Evolutionary conservation across 768 basidiomycete species (phyloP).

Genomic region (Collybiopsis luxurians): DNA sequence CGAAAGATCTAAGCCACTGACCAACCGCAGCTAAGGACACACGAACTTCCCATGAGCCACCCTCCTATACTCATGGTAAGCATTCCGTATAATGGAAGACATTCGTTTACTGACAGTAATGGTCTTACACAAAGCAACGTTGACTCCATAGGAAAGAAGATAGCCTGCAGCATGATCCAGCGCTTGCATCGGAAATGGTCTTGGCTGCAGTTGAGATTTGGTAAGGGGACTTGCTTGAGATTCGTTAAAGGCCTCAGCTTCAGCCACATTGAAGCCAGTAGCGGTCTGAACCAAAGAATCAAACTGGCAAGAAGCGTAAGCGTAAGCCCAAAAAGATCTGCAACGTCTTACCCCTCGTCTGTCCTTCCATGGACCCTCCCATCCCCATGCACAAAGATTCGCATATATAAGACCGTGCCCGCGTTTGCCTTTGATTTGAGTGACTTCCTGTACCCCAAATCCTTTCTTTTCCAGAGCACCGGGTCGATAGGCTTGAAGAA

Average conservation of each 20-base stretch:
- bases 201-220: constrained; percentile 10
- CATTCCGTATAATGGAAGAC: not conserved
- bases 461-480: constrained; percentile 45
- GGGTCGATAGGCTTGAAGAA: constrained; percentile 61
- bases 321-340: not conserved
- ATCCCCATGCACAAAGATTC: constrained; percentile 53
- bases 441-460: constrained; percentile 42
- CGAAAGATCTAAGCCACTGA: constrained; percentile 55
- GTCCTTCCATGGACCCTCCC: constrained; percentile 54
- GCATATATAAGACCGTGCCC: constrained; percentile 53
- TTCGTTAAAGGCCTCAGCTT: constrained; percentile 44
- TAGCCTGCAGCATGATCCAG: constrained; percentile 61
- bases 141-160: constrained; percentile 56
- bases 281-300: constrained; percentile 66
- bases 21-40: constrained; percentile 58
- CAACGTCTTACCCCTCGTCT: constrained; percentile 43
- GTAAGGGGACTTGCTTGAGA: constrained; percentile 17
- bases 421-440: constrained; percentile 15
- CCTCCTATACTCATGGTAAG: constrained; percentile 36
- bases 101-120: constrained; percentile 41
- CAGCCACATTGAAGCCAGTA: constrained; percentile 56
- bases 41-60: constrained; percentile 58
- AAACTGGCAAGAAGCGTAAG: constrained; percentile 40
- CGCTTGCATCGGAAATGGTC: constrained; percentile 54
- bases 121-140: constrained; percentile 51